Percentiles rank a stretch among this genome's conserved stretches.
These are phyloP conservation scores for Tetrahymena elliotti DNA, from an alignment of 73 alveolate species.

Conservation along the genomic window DNA sequence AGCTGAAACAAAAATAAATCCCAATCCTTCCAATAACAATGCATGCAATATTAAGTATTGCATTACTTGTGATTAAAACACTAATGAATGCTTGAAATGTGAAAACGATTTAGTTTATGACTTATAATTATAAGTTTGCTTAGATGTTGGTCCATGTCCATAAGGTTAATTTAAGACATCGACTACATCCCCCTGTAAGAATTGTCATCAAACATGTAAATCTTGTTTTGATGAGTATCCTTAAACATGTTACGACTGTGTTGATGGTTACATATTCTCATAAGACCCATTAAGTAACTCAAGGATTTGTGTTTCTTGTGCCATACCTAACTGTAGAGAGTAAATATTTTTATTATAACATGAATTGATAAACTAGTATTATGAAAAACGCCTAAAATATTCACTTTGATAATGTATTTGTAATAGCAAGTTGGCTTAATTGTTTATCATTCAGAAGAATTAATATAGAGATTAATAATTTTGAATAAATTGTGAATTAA, in stretches of 20 bases:
- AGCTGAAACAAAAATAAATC: not conserved
- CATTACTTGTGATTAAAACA: not conserved
- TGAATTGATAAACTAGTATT: too few relatives aligned
- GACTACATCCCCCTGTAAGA: not conserved
- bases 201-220: not conserved
- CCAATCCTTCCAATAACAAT: not conserved
- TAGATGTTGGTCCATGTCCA: not conserved
- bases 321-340: not conserved
- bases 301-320: not conserved
- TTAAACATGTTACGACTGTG: not conserved
- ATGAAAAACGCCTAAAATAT: too few relatives aligned
- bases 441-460: too few relatives aligned
- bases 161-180: not conserved
- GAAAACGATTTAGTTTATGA: not conserved
- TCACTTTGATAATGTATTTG: too few relatives aligned
- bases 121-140: not conserved
- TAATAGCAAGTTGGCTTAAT: too few relatives aligned
- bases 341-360: not conserved
- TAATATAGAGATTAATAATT: too few relatives aligned
- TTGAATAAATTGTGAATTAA: too few relatives aligned
- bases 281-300: not conserved
- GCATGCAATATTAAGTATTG: not conserved
- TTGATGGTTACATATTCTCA: not conserved
- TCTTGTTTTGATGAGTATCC: not conserved
- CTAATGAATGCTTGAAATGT: not conserved